These are phyloP conservation scores for Aspergillus pseudoterreus DNA, from an alignment of 2,329 filamentous ascomycete species.

Conservation along the genomic window DNA sequence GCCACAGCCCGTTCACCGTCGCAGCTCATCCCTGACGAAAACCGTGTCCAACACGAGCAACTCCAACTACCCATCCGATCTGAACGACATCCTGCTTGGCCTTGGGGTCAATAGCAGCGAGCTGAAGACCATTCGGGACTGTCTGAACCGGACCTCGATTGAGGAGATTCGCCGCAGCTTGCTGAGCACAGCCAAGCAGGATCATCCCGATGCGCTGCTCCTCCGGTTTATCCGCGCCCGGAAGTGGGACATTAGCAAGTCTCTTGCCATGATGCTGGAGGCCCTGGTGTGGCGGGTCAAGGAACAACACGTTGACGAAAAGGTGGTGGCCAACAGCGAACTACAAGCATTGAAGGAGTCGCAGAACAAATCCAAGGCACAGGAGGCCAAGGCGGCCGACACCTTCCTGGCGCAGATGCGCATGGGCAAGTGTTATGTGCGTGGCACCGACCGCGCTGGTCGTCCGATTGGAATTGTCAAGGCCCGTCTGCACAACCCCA, in stretches of 20 bases:
- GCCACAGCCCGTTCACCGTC: slow-evolving; percentile 30
- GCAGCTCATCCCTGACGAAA: slow-evolving; percentile 34
- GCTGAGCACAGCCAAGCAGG: slow-evolving; percentile 88
- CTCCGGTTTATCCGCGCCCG: slow-evolving; percentile 77
- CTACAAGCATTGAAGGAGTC: slow-evolving; percentile 57
- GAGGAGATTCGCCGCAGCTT: slow-evolving; percentile 74
- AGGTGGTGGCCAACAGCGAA: slow-evolving; percentile 75
- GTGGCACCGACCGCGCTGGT: slow-evolving; percentile 76
- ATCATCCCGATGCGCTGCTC: slow-evolving; percentile 80
- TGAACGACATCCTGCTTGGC: slow-evolving; percentile 17
- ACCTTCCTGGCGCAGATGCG: slow-evolving; percentile 80
- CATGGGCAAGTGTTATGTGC: slow-evolving; percentile 87
- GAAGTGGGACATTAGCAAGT: slow-evolving; percentile 90
- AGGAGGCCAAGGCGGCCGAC: slow-evolving; percentile 61
- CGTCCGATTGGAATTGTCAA: slow-evolving; percentile 81
- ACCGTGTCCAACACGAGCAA: slow-evolving; percentile 64
- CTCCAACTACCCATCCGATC: slow-evolving; percentile 17
- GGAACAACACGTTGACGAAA: slow-evolving; percentile 81
- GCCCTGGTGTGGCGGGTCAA: slow-evolving; percentile 83
- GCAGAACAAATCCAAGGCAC: slow-evolving; percentile 51
- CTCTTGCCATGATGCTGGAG: slow-evolving; percentile 84
- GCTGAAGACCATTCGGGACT: slow-evolving; percentile 75
- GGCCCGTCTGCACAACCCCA: slow-evolving; percentile 73
- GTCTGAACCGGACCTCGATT: slow-evolving; percentile 68
- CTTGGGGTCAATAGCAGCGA: slow-evolving; percentile 35